A percentile compares a stretch with the other conserved stretches of the same genome.
Evolutionary conservation across 495 filamentous ascomycete genomes (phyloP).

Genomic region (Chaetomium fimeti): DNA sequence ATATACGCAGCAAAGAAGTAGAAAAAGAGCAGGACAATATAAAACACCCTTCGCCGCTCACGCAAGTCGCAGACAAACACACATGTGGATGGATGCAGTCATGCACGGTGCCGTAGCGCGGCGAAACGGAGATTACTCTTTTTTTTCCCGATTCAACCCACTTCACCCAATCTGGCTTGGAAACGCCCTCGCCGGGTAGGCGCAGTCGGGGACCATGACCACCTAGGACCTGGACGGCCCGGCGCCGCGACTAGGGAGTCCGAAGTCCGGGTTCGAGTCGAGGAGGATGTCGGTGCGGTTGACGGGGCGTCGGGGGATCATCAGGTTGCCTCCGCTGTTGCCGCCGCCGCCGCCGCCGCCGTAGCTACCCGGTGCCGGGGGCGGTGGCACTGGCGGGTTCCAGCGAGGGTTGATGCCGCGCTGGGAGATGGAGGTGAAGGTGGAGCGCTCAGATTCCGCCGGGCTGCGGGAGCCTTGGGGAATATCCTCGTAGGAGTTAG

Average conservation of each 20-base stretch:
- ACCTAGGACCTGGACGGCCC: slow-evolving; percentile 23
- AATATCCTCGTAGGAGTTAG: slow-evolving; percentile 55
- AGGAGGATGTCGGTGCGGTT: slow-evolving; percentile 59
- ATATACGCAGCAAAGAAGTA: slow-evolving; percentile 14
- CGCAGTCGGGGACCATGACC: slow-evolving; percentile 39
- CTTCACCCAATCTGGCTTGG: background rate
- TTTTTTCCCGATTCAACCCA: background rate
- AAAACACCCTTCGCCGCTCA: background rate
- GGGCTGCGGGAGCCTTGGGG: slow-evolving; percentile 69
- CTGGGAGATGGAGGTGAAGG: slow-evolving; percentile 83
- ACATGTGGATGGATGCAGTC: background rate
- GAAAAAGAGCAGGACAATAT: background rate
- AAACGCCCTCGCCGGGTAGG: slow-evolving; percentile 25
- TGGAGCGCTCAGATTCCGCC: slow-evolving; percentile 70
- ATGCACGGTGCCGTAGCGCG: background rate
- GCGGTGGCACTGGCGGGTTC: slow-evolving; percentile 52
- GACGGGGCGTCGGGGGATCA: slow-evolving; percentile 40
- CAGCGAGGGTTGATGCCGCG: slow-evolving; percentile 84
- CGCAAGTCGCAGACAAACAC: background rate
- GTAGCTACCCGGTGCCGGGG: slow-evolving; percentile 33
- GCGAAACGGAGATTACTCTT: background rate
- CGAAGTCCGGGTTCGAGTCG: slow-evolving; percentile 73
- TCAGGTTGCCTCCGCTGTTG: background rate
- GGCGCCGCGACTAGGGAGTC: slow-evolving; percentile 46
- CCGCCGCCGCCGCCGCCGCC: background rate